phyloP scores from a whole-genome alignment of 495 filamentous ascomycete genomes.

The Penicillium tannophilum region DNA sequence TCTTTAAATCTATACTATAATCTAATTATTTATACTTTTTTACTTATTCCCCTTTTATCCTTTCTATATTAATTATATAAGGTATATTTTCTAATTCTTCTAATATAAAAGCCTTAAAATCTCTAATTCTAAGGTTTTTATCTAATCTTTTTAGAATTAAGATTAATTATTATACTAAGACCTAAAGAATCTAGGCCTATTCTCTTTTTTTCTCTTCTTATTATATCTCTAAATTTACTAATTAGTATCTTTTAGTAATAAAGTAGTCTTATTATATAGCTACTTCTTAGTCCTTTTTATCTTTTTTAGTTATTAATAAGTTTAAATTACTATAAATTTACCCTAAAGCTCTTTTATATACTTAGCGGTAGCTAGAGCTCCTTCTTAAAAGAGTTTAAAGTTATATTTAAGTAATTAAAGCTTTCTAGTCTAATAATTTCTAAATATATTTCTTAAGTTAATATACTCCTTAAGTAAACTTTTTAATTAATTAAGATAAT shows the following conservation, averaged over 20 bases:
- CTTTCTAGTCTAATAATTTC: constrained; percentile 2
- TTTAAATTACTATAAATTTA: neutral
- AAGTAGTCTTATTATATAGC: neutral
- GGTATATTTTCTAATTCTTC: neutral
- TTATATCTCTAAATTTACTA: neutral
- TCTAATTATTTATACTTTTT: neutral
- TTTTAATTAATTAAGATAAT: neutral
- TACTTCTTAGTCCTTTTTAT: neutral
- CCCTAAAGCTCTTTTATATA: neutral
- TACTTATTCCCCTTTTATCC: neutral
- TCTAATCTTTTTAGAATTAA: neutral
- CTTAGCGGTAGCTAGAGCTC: neutral
- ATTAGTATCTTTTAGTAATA: neutral
- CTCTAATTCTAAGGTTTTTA: neutral
- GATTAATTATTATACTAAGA: neutral
- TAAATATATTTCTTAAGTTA: neutral
- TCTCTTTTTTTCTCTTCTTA: neutral
- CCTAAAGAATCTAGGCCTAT: neutral
- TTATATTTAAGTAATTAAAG: neutral
- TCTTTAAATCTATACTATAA: neutral
- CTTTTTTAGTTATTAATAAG: neutral
- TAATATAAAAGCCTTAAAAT: neutral
- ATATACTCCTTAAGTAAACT: neutral
- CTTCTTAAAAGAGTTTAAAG: neutral
- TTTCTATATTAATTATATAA: neutral